phyloP scores from a whole-genome alignment of 352 stramenopile species.

The Achlya hypogyna region DNA sequence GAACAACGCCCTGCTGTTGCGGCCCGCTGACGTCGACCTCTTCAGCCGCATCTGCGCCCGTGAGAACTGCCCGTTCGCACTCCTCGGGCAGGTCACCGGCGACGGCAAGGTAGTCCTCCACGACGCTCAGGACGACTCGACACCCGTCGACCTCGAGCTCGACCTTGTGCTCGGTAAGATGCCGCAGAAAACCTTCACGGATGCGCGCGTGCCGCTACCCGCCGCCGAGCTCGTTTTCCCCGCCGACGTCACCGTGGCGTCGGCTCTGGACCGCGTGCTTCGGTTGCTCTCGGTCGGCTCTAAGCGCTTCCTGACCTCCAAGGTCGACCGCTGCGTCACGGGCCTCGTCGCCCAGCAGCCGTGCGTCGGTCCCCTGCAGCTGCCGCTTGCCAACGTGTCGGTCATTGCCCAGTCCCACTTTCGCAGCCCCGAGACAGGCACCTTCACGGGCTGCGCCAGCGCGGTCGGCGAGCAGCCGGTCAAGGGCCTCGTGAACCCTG shows the following conservation, averaged over 20 bases:
- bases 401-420: conserved; percentile 96
- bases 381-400: conserved; percentile 94
- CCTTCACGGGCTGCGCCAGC: conserved; percentile 91
- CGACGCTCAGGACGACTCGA: conserved; percentile 91
- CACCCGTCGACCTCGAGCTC: conserved; percentile 94
- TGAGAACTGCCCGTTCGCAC: conserved; percentile 95
- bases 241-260: conserved; percentile 78
- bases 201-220: conserved; percentile 56
- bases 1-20: conserved; percentile 96
- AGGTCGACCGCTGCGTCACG: conserved; percentile 97
- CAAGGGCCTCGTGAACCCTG: conserved; percentile 93
- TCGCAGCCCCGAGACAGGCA: conserved; percentile 47
- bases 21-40: conserved; percentile 79
- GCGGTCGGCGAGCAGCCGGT: conserved; percentile 96
- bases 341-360: conserved; percentile 98
- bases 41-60: conserved; percentile 94
- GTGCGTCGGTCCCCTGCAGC: conserved; percentile 96
- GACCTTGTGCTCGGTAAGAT: conserved; percentile 98
- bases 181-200: conserved; percentile 97
- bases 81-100: conserved; percentile 93
- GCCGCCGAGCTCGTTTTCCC: conserved; percentile 70
- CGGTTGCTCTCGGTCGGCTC: conserved; percentile 94
- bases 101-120: conserved; percentile 95
- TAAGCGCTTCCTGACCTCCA: conserved; percentile 96
- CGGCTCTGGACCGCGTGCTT: conserved; percentile 92